Evolutionary conservation across 2,329 filamentous ascomycete genomes (phyloP), one percentile per base, ranked within the genome.

Genomic region (Colletotrichum sp.): DNA sequence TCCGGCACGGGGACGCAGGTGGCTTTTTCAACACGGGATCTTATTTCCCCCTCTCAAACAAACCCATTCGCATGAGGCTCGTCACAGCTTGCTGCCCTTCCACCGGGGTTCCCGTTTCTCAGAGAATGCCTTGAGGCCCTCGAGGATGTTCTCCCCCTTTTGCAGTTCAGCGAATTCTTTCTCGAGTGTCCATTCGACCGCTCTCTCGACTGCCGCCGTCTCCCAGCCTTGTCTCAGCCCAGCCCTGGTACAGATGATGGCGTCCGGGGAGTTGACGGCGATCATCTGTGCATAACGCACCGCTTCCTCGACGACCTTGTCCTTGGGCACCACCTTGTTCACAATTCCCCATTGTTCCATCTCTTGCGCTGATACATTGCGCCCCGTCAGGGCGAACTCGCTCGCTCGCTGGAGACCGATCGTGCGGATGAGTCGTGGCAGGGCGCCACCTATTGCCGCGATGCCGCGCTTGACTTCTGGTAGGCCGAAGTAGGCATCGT

Each of bases 381-480:
- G 72, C 6, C 79, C 80, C 11, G 80, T 80, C 5, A 81, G 69
- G 5, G 79, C 79, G 48, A 81, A 77, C 67, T 81, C 80, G n/a
- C 76, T 78, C 4, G 80, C 80, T 52, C 78, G 55, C 22, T 81
- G 80, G 28, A 80, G 76, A 3, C 80, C 80, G 44, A 78, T 76
- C 5, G 68, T 88, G 34, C 88, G 86, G 4, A 90, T 87, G 11
- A 90, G 82, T 22, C 89, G 85, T 4, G 89, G 86, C 9, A 90
- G 84, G 12, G 88, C 88, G 7, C 89, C 89, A 1, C 88, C 89
- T 7, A 84, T 88, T 2, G 90, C 88, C 44, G 87, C 90, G 36
- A 91, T 85, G n/a, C 90, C 89, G 22, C 89, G 86, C 71, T 87
- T 86, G 4, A 87, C 89, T 81, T 91, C 90, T 12, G 90, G 89